Conservation (phyloP, 176 grass and related monocot genomes). For the Lolium rigidum region DNA sequence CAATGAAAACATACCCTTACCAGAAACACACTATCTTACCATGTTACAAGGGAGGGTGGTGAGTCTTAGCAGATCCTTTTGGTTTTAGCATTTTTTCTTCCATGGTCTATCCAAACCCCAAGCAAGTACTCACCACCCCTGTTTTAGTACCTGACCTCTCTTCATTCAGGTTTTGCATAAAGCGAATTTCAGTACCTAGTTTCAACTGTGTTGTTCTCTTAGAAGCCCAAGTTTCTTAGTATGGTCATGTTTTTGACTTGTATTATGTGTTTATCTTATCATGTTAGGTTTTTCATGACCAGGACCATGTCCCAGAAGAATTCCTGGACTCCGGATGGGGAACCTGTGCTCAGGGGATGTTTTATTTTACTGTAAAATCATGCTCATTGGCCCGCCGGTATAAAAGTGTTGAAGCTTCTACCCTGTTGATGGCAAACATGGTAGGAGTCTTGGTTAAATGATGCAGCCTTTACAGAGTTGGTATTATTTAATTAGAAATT, state of each 20-base stretch:
- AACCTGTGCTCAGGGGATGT: not conserved
- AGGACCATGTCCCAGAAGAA: constrained; percentile 8
- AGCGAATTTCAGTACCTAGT: constrained; percentile 34
- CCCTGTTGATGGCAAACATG: constrained; percentile 72
- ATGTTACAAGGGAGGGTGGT: constrained; percentile 36
- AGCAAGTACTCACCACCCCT: constrained; percentile 15
- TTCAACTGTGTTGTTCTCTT: constrained; percentile 30
- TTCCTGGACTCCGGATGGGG: constrained; percentile 2
- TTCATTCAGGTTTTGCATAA: constrained; percentile 34
- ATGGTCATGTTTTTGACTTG: constrained; percentile 34
- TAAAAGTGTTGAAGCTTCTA: constrained; percentile 90
- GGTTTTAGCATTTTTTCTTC: constrained; percentile 5
- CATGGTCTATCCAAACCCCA: not conserved
- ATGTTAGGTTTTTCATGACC: constrained; percentile 38
- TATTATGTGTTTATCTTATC: constrained; percentile 33
- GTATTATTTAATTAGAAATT: constrained; percentile 30
- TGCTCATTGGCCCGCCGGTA: constrained; percentile 79
- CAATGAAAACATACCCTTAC: not conserved
- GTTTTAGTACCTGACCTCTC: not conserved
- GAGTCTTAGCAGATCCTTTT: not conserved
- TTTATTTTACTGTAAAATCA: constrained; percentile 75
- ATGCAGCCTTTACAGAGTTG: not conserved
- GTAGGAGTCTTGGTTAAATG: constrained; percentile 43
- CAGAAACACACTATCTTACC: constrained; percentile 36
- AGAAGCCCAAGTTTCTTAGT: not conserved